A percentile compares a stretch with the other conserved stretches of the same genome.
Evolutionary conservation across 2,329 filamentous ascomycete genomes (phyloP).

Genomic region (Colletotrichum sp.): DNA sequence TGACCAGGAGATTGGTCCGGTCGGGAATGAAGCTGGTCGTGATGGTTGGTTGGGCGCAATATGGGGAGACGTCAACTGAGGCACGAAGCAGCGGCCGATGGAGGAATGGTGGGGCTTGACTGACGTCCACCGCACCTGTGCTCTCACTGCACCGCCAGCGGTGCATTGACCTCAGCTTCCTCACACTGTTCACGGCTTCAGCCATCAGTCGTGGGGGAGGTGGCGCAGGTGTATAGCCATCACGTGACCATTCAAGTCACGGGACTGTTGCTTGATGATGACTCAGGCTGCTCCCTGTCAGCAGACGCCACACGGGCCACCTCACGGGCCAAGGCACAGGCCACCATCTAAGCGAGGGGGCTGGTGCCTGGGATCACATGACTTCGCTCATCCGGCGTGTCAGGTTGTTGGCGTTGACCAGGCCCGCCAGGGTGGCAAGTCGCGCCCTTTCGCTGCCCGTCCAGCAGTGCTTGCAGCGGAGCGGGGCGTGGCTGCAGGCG

Average conservation of each 20-base stretch:
- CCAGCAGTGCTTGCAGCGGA: neutral
- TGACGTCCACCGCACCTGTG: constrained; percentile 14
- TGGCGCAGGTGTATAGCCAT: neutral
- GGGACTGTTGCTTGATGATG: neutral
- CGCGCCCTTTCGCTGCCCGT: constrained; percentile 19
- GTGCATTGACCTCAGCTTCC: neutral
- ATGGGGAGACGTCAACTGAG: constrained; percentile 4
- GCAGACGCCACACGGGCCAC: neutral
- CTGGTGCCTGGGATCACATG: constrained; percentile 44
- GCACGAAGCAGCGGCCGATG: neutral
- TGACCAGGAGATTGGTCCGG: constrained; percentile 10
- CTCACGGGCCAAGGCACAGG: neutral
- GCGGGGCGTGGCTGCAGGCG: neutral
- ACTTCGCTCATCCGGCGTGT: constrained; percentile 39
- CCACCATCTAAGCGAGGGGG: constrained; percentile 19
- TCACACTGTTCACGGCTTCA: neutral
- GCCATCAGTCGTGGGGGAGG: neutral
- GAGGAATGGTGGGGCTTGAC: constrained; percentile 17
- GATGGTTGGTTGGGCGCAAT: constrained; percentile 5
- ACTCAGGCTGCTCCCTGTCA: neutral
- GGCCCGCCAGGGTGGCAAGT: constrained; percentile 18
- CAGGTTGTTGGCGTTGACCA: neutral
- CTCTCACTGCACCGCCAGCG: neutral
- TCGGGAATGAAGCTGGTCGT: constrained; percentile 21
- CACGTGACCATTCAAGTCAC: neutral